Percentiles rank a stretch among this genome's conserved stretches.
These are phyloP conservation scores for Lichtheimia hyalospora DNA, from an alignment of 371 early-diverging fungal genomes.

Conservation along the genomic window DNA sequence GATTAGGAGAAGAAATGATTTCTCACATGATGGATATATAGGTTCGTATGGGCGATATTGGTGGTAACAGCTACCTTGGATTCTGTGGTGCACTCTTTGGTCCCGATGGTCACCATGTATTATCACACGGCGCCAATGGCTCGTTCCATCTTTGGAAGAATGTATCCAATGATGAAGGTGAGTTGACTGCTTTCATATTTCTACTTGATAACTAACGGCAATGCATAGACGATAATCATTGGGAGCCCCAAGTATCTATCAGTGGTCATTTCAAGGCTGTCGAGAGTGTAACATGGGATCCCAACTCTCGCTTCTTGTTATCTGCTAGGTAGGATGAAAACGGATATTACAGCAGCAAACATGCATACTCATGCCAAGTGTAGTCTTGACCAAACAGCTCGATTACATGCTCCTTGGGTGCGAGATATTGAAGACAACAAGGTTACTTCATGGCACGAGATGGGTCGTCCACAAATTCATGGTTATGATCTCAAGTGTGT, in stretches of 20 bases:
- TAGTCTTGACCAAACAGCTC: constrained; percentile 88
- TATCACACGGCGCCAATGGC: constrained; percentile 87
- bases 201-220: neutral
- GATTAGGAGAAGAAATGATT: neutral
- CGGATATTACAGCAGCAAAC: neutral
- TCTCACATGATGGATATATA: neutral
- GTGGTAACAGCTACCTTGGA: constrained; percentile 76
- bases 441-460: constrained; percentile 84
- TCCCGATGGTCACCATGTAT: constrained; percentile 64
- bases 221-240: constrained; percentile 48
- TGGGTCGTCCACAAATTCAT: constrained; percentile 95
- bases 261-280: constrained; percentile 83
- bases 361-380: neutral
- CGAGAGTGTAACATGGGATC: constrained; percentile 83
- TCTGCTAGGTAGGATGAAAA: constrained; percentile 54
- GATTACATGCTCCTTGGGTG: constrained; percentile 81
- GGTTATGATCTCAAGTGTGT: constrained; percentile 93
- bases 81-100: constrained; percentile 81
- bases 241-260: constrained; percentile 71
- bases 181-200: neutral
- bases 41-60: constrained; percentile 89
- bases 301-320: constrained; percentile 70
- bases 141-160: constrained; percentile 87
- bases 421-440: constrained; percentile 20
- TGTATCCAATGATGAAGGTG: constrained; percentile 41